Evolutionary conservation across 225 moss, liverwort and hornwort species (phyloP).

Genomic region (Takakia lepidozioides): DNA sequence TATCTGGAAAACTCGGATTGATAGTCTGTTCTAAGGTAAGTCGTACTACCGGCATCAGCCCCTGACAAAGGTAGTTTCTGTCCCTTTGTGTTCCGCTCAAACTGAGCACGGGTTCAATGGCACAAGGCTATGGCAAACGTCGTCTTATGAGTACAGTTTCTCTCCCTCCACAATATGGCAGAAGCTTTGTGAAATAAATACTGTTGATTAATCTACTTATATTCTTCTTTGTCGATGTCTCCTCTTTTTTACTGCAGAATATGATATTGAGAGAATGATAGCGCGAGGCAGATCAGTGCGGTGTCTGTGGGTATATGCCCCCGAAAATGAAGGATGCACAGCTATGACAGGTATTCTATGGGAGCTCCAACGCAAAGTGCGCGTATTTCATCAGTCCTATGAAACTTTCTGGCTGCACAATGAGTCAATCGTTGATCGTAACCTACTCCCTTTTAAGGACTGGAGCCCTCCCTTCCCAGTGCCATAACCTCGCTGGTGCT

Average conservation of each 20-base stretch:
- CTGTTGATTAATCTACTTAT: no score
- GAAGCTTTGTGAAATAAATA: not conserved
- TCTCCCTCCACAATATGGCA: not conserved
- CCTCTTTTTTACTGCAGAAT: constrained; percentile 15
- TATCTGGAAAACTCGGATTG: no score
- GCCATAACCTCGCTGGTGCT: no score
- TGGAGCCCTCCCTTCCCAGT: constrained; percentile 44
- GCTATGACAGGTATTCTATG: constrained; percentile 60
- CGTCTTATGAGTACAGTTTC: no score
- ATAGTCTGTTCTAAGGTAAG: no score
- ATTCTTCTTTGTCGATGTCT: no score
- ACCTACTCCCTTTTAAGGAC: constrained; percentile 26
- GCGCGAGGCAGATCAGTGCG: constrained; percentile 35
- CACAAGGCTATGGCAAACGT: no score
- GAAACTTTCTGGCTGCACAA: constrained; percentile 61
- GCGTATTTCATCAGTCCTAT: constrained; percentile 44
- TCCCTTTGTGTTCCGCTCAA: no score
- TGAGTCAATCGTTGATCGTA: constrained; percentile 24
- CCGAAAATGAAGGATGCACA: constrained; percentile 38
- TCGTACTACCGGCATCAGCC: no score
- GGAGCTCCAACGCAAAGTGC: constrained; percentile 69
- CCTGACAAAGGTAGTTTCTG: no score
- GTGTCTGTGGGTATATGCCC: constrained; percentile 52
- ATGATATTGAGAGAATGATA: constrained; percentile 35
- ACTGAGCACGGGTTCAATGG: no score